Evolutionary conservation across 805 yeast genomes (phyloP).

Genomic region (Lachancea cidri): DNA sequence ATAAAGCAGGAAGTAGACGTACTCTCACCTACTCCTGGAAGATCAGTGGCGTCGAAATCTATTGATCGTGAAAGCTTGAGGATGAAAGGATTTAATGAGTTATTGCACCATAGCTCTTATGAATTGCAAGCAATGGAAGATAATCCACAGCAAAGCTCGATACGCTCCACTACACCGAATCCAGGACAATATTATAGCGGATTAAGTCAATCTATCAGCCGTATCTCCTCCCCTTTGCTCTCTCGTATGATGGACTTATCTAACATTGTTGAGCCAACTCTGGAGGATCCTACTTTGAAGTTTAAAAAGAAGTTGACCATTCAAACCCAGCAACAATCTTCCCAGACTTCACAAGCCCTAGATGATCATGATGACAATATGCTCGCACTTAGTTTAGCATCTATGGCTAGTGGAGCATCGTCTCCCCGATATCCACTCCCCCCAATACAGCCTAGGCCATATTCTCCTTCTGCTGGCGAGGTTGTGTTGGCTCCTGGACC

Average conservation of each 20-base stretch:
- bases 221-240: slow-evolving; percentile 32
- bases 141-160: slow-evolving; percentile 20
- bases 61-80: slow-evolving; percentile 4
- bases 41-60: slow-evolving; percentile 2
- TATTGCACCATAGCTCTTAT: slow-evolving; percentile 26
- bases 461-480: slow-evolving; percentile 12
- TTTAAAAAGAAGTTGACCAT: slow-evolving; percentile 19
- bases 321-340: slow-evolving; percentile 4
- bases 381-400: slow-evolving; percentile 32
- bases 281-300: slow-evolving; percentile 31
- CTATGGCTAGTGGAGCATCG: slow-evolving; percentile 34
- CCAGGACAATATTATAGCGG: slow-evolving; percentile 9
- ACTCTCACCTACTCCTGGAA: slow-evolving; percentile 7
- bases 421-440: slow-evolving; percentile 30
- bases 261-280: slow-evolving; percentile 34
- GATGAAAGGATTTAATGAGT: slow-evolving; percentile 23
- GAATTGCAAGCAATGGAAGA: slow-evolving; percentile 25
- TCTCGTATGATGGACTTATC: slow-evolving; percentile 35
- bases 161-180: slow-evolving; percentile 20
- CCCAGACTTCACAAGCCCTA: slow-evolving; percentile 10
- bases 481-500: slow-evolving; percentile 22
- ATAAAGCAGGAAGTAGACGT: slow-evolving; percentile 4
- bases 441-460: slow-evolving; percentile 18
- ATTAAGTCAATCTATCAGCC: slow-evolving; percentile 20
- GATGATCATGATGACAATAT: slow-evolving; percentile 33